phyloP scores from a whole-genome alignment of 257 asterid species.

The Schizonepeta tenuifolia region DNA sequence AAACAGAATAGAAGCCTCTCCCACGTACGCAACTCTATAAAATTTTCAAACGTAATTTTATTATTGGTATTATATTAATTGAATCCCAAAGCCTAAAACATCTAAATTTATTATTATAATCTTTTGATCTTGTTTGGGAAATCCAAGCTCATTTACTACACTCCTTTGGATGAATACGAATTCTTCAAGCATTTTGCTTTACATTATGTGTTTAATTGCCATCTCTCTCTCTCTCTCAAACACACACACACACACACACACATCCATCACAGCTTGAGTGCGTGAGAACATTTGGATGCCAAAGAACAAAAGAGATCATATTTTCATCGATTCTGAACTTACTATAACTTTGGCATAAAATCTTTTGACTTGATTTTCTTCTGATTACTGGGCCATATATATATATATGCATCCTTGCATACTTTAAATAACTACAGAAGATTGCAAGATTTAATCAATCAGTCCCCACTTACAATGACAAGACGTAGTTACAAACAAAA shows the following conservation, averaged over 20 bases:
- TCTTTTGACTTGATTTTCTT: constrained; percentile 41
- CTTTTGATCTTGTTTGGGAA: constrained; percentile 12
- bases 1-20: constrained; percentile 59
- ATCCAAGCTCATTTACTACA: constrained; percentile 26
- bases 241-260: no score
- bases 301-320: constrained; percentile 32
- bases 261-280: no score
- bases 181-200: background rate
- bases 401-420: background rate
- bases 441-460: constrained; percentile 34
- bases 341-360: constrained; percentile 28
- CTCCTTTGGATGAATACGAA: constrained; percentile 6
- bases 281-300: background rate
- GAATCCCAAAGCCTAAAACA: constrained; percentile 4
- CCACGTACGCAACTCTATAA: constrained; percentile 37
- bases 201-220: background rate
- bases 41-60: constrained; percentile 9
- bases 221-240: background rate
- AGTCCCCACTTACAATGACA: constrained; percentile 30
- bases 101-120: constrained; percentile 3
- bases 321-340: background rate
- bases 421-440: constrained; percentile 19
- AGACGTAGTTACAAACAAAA: no score
- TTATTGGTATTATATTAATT: background rate
- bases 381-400: constrained; percentile 39